Evolutionary conservation across 768 basidiomycete species (phyloP), one percentile per base, ranked within the genome.

Genomic region (Dentipellis sp.): DNA sequence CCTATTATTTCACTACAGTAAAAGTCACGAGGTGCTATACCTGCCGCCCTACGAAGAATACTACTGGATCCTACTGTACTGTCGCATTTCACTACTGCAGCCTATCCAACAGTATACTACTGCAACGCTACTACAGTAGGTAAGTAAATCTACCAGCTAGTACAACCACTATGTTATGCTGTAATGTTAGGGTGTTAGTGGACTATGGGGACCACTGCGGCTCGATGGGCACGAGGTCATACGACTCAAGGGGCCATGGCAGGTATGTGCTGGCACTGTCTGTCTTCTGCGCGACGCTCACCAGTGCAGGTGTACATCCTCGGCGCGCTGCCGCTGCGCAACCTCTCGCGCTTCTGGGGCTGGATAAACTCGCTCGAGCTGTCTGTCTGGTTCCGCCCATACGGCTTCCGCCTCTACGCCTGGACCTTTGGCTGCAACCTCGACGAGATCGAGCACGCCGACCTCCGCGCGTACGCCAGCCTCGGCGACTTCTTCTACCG

Each of bases 401-500:
- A 83, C 66, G 91, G 94, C 38, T 83, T 94, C 74, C 81, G 82
- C 56, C 64, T 94, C 50, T 99, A 97, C 67, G 81, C 92, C 16
- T 81, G 74, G 63, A 76, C 83, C n/a, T 99, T 99, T 64, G 92
- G 91, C 22, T 97, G 94, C 75, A 87, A 97, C 75, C 77, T 99
- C 58, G 83, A 91, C 57, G 97, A 99, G 69, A 85, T 92, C 11
- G 92, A 93, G 38, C 81, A 78, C 1, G 66, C 74, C 11, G 91
- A 97, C 72, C 75, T 99, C 57, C 78, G 68, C n/a, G 67, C 78
- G 54, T 99, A 97, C 68, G 78, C 78, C 0, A 87, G 84, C 67
- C 77, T 99, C n/a, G 94, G 94, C 38, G 91, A 88, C 19, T 99
- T 99, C 72, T 98, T 99, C 74, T 94, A 97, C 69, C 78, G 97